Conservation (phyloP, 1,284 basidiomycete genomes). For the Fomitopsis pinicola region DNA sequence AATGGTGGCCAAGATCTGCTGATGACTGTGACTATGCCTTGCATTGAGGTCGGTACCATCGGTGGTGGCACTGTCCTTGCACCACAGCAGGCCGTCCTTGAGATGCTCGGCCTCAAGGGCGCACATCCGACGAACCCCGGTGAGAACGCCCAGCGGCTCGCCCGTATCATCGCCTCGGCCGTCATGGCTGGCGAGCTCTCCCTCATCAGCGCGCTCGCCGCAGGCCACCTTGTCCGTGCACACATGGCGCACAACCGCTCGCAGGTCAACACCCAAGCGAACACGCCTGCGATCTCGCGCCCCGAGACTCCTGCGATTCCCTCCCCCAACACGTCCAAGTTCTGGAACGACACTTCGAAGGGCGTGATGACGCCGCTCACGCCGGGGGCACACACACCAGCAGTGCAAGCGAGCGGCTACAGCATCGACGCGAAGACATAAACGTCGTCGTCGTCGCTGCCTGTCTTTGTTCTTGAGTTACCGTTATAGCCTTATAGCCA, state of each 20-base stretch:
- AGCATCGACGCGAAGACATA: conserved; percentile 7
- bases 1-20: conserved; percentile 91
- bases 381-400: conserved; percentile 3
- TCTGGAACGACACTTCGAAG: conserved; percentile 4
- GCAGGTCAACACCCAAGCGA: conserved; percentile 52
- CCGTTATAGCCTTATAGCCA: not conserved
- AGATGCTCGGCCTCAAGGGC: conserved; percentile 88
- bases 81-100: conserved; percentile 87
- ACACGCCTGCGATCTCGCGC: conserved; percentile 60
- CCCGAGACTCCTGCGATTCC: conserved; percentile 55
- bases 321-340: conserved; percentile 3
- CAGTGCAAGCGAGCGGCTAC: conserved; percentile 2
- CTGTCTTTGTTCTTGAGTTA: conserved; percentile 3
- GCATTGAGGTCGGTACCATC: conserved; percentile 94
- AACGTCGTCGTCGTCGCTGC: not conserved
- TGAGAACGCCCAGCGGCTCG: conserved; percentile 82
- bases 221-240: conserved; percentile 87
- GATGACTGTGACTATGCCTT: conserved; percentile 92
- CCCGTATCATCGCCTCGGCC: conserved; percentile 81
- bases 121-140: conserved; percentile 83
- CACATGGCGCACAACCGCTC: conserved; percentile 85
- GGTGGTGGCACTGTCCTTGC: conserved; percentile 92
- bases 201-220: conserved; percentile 85
- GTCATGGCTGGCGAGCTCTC: conserved; percentile 96
- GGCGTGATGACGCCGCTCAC: conserved; percentile 8